These are phyloP conservation scores for Podaxis sp. DNA, from an alignment of 768 basidiomycete genomes.

Conservation along the genomic window DNA sequence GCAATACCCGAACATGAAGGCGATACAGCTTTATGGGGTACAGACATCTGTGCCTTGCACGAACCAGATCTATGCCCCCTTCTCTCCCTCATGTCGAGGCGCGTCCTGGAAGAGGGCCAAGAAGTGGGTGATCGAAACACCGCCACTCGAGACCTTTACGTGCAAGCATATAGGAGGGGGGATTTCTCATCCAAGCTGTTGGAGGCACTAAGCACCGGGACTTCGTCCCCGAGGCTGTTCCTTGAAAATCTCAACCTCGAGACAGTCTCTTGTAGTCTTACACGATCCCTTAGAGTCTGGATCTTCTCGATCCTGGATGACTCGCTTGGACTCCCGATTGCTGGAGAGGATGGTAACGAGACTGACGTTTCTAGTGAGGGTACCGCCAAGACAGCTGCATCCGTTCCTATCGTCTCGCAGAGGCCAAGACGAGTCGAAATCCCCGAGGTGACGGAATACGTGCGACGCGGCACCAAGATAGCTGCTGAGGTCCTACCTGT, in stretches of 20 bases:
- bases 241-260: slow-evolving; percentile 78
- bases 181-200: slow-evolving; percentile 54
- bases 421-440: slow-evolving; percentile 20
- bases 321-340: slow-evolving; percentile 55
- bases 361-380: slow-evolving; percentile 30
- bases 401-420: slow-evolving; percentile 34
- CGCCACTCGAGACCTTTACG: slow-evolving; percentile 45
- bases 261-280: slow-evolving; percentile 57
- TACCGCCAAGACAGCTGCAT: slow-evolving; percentile 24
- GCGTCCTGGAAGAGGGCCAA: slow-evolving; percentile 34
- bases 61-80: slow-evolving; percentile 54
- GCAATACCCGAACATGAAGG: slow-evolving; percentile 63
- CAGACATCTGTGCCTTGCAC: slow-evolving; percentile 63
- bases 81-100: slow-evolving; percentile 48
- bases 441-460: slow-evolving; percentile 49
- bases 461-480: slow-evolving; percentile 70
- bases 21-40: slow-evolving; percentile 46
- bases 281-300: slow-evolving; percentile 64
- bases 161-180: slow-evolving; percentile 64
- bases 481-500: slow-evolving; percentile 57
- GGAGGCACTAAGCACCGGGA: slow-evolving; percentile 59
- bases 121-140: slow-evolving; percentile 23
- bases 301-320: slow-evolving; percentile 67
- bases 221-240: slow-evolving; percentile 71
- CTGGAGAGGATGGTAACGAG: neutral